These are phyloP conservation scores for Soucietia sequanensis DNA, from an alignment of 805 yeast genomes.

Conservation along the genomic window DNA sequence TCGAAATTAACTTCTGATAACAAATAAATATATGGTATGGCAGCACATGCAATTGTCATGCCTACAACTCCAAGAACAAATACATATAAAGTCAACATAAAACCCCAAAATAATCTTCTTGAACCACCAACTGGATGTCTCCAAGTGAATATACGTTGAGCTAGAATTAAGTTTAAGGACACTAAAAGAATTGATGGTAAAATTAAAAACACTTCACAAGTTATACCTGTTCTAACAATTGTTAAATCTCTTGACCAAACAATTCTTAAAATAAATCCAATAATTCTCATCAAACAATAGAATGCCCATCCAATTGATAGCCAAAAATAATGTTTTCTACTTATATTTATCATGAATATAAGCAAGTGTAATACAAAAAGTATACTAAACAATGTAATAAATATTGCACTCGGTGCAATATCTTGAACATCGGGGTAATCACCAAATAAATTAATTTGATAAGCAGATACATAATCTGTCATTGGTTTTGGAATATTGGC, in stretches of 20 bases:
- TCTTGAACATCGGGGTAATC: slow-evolving; percentile 55
- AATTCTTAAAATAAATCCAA: slow-evolving; percentile 60
- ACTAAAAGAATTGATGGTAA: slow-evolving; percentile 59
- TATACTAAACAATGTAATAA: slow-evolving; percentile 51
- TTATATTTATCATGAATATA: slow-evolving; percentile 47
- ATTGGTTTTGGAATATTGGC: slow-evolving; percentile 39
- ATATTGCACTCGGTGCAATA: slow-evolving; percentile 58
- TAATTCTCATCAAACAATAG: slow-evolving; percentile 50
- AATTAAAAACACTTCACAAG: slow-evolving; percentile 54
- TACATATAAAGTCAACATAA: slow-evolving; percentile 50
- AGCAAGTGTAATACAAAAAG: slow-evolving; percentile 45
- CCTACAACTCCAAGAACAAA: slow-evolving; percentile 56
- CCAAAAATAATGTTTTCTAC: slow-evolving; percentile 62
- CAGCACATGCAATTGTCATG: slow-evolving; percentile 69
- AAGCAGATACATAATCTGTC: slow-evolving; percentile 30
- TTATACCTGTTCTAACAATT: slow-evolving; percentile 48
- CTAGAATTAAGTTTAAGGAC: slow-evolving; percentile 60
- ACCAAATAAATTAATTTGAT: slow-evolving; percentile 56
- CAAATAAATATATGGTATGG: slow-evolving; percentile 58
- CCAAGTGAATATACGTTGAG: slow-evolving; percentile 75
- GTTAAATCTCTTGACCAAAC: slow-evolving; percentile 58
- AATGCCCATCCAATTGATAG: slow-evolving; percentile 51
- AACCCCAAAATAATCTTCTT: slow-evolving; percentile 45
- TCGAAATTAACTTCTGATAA: slow-evolving; percentile 42
- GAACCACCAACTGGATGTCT: slow-evolving; percentile 72